Conservation (phyloP, 345 rosid genomes). For the Lepidium sativum region DNA sequence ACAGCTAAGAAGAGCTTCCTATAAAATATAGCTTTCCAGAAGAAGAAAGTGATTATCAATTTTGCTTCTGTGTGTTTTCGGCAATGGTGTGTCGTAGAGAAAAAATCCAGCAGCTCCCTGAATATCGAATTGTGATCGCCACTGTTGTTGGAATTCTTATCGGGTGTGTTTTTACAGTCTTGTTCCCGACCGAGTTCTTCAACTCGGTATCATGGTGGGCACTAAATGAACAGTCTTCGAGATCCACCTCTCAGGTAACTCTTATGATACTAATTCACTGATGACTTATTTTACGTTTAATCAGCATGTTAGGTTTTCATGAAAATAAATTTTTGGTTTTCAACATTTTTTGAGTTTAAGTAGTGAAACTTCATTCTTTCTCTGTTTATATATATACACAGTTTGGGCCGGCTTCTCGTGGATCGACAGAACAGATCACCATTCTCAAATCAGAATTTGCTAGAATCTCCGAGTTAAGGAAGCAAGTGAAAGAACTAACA, state of each 20-base stretch:
- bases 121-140: conserved; percentile 57
- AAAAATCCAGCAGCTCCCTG: conserved; percentile 37
- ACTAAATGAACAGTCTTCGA: conserved; percentile 16
- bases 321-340: too few relatives aligned
- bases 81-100: conserved; percentile 56
- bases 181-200: conserved; percentile 58
- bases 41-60: not conserved
- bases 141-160: conserved; percentile 50
- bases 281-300: too few relatives aligned
- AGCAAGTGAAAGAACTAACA: conserved; percentile 47
- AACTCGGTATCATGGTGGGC: conserved; percentile 22
- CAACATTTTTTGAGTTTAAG: not conserved
- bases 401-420: conserved; percentile 46
- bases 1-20: too few relatives aligned
- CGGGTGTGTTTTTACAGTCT: conserved; percentile 54
- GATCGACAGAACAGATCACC: conserved; percentile 45
- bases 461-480: conserved; percentile 42
- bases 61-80: not conserved
- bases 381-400: conserved; percentile 12
- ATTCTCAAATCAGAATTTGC: conserved; percentile 55
- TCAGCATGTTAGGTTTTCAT: too few relatives aligned
- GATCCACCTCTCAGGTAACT: conserved; percentile 38
- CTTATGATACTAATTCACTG: too few relatives aligned
- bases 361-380: not conserved
- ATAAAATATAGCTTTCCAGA: not conserved